phyloP scores from a whole-genome alignment of 345 rosid genomes.

The Heritiera fomes region DNA sequence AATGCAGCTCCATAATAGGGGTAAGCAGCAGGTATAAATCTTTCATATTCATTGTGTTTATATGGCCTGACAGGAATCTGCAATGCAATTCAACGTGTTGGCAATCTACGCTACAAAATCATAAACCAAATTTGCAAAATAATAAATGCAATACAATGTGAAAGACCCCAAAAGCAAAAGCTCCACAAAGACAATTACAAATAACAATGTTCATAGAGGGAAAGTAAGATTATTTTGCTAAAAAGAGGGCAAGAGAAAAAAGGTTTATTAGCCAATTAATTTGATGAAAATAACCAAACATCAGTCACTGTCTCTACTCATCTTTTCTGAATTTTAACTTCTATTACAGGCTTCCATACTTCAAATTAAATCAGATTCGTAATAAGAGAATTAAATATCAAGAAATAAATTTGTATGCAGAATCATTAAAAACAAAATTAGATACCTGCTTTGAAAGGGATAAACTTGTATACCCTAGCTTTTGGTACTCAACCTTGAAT shows the following conservation, averaged over 20 bases:
- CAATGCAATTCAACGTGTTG: slow-evolving; percentile 13
- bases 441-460: slow-evolving; percentile 69
- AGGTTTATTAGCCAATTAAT: neutral
- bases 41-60: slow-evolving; percentile 76
- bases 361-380: slow-evolving; percentile 7
- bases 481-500: slow-evolving; percentile 72
- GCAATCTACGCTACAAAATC: neutral
- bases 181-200: slow-evolving; percentile 4
- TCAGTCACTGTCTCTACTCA: neutral
- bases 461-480: slow-evolving; percentile 65
- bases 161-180: neutral
- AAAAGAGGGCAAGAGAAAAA: neutral
- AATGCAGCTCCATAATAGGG: slow-evolving; percentile 77
- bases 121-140: neutral
- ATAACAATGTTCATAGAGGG: neutral
- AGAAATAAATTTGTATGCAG: neutral
- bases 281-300: too few species aligned
- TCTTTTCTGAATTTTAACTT: neutral
- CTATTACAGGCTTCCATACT: neutral
- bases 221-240: neutral
- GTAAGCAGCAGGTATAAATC: slow-evolving; percentile 68
- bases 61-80: slow-evolving; percentile 85
- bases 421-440: slow-evolving; percentile 9
- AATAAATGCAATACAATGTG: too few species aligned
- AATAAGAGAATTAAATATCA: neutral